Percentiles rank a stretch among this genome's conserved stretches.
phyloP scores from a whole-genome alignment of 768 basidiomycete species.

The Pisolithus sp. region DNA sequence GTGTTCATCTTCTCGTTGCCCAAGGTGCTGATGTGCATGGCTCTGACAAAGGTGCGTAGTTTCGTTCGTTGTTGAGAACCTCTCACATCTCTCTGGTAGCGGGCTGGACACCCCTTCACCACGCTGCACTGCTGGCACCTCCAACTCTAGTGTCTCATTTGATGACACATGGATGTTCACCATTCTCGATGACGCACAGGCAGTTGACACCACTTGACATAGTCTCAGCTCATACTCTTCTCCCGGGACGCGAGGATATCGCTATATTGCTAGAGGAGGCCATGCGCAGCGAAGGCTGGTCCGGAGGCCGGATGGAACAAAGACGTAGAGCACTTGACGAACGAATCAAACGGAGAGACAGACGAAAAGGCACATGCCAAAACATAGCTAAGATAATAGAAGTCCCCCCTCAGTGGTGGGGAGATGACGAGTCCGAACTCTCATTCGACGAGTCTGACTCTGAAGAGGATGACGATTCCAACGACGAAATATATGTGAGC shows the following conservation, averaged over 20 bases:
- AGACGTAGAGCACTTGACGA: constrained; percentile 55
- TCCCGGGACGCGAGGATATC: constrained; percentile 81
- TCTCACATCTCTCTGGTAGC: constrained; percentile 37
- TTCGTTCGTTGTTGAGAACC: background rate
- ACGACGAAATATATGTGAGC: constrained; percentile 45
- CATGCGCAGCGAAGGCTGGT: constrained; percentile 82
- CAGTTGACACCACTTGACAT: constrained; percentile 87
- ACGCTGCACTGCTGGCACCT: constrained; percentile 83
- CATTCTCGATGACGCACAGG: constrained; percentile 67
- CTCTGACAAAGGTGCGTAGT: constrained; percentile 57
- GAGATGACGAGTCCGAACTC: constrained; percentile 37
- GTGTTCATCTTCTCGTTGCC: constrained; percentile 69
- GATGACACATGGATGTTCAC: constrained; percentile 87
- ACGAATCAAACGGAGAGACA: constrained; percentile 45
- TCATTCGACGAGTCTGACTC: constrained; percentile 41
- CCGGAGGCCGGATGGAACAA: constrained; percentile 68
- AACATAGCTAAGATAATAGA: constrained; percentile 52
- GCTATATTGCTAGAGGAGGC: constrained; percentile 84
- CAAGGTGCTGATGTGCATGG: constrained; percentile 64
- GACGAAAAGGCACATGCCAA: constrained; percentile 51
- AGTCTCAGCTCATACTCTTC: constrained; percentile 72
- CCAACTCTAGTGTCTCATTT: constrained; percentile 89
- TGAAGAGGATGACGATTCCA: constrained; percentile 45
- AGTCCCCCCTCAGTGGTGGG: constrained; percentile 63
- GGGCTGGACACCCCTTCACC: constrained; percentile 94